These are phyloP conservation scores for Ceratobasidium sp. DNA, from an alignment of 1,284 basidiomycete species.

Conservation along the genomic window DNA sequence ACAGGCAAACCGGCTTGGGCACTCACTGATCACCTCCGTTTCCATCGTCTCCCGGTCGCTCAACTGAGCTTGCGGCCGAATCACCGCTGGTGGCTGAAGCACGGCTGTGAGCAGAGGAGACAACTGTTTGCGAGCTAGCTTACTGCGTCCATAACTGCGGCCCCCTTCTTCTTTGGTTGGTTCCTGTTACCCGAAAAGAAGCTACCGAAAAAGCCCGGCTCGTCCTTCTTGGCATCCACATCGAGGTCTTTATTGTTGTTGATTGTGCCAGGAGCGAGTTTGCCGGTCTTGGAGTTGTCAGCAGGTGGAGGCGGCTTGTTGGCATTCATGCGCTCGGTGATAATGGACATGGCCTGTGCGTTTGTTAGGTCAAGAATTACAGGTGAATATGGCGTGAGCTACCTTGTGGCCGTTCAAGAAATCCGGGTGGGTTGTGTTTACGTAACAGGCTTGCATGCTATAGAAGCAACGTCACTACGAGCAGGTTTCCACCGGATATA, in stretches of 20 bases:
- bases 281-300: slow-evolving; percentile 73
- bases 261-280: slow-evolving; percentile 65
- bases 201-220: slow-evolving; percentile 92
- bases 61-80: slow-evolving; percentile 90
- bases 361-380: slow-evolving; percentile 2
- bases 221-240: slow-evolving; percentile 85
- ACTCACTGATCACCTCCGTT: slow-evolving; percentile 98
- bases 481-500: slow-evolving; percentile 2
- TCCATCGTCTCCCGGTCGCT: slow-evolving; percentile 97
- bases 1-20: slow-evolving; percentile 46
- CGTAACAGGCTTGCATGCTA: slow-evolving; percentile 95
- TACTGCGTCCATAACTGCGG: slow-evolving; percentile 80
- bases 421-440: slow-evolving; percentile 99
- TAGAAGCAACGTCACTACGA: slow-evolving; percentile 41
- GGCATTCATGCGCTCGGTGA: slow-evolving; percentile 83
- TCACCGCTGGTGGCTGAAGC: slow-evolving; percentile 77
- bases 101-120: slow-evolving; percentile 31
- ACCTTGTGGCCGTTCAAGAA: slow-evolving; percentile 95
- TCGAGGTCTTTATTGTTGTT: slow-evolving; percentile 96
- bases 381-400: neutral
- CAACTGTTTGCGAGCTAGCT: slow-evolving; percentile 46
- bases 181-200: slow-evolving; percentile 74
- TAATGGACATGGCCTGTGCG: slow-evolving; percentile 86
- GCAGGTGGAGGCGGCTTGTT: slow-evolving; percentile 69
- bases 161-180: slow-evolving; percentile 72